Conservation (phyloP, 495 filamentous ascomycete species). For the Pseudomonodictys pantanalensis region DNA sequence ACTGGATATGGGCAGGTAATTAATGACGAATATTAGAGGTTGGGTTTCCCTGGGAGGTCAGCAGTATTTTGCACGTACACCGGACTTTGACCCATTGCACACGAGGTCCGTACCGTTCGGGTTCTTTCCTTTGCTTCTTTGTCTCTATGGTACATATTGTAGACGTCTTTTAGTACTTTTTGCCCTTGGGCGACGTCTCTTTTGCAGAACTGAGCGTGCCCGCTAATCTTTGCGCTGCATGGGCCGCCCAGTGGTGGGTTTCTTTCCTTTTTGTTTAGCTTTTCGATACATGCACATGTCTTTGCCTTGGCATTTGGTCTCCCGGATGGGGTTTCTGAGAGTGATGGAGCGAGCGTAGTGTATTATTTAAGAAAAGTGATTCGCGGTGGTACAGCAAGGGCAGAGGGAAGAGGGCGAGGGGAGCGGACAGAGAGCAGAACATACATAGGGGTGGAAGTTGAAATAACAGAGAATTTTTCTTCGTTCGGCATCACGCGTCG, state of each 20-base stretch:
- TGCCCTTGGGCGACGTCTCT: conserved; percentile 29
- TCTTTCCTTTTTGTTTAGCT: conserved; percentile 17
- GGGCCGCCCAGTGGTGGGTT: conserved; percentile 27
- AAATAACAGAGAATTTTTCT: conserved; percentile 21
- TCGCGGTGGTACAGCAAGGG: background rate
- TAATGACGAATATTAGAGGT: conserved; percentile 35
- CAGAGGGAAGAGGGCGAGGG: background rate
- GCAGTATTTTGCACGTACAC: conserved; percentile 34
- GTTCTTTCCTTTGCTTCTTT: conserved; percentile 27
- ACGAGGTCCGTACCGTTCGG: background rate
- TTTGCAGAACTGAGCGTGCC: conserved; percentile 30
- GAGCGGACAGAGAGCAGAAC: conserved; percentile 17
- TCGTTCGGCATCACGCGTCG: too few species aligned
- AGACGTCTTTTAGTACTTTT: conserved; percentile 30
- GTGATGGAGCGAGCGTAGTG: conserved; percentile 22
- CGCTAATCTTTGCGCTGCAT: conserved; percentile 32
- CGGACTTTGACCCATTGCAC: background rate
- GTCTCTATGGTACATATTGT: conserved; percentile 32
- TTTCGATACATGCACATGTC: conserved; percentile 34
- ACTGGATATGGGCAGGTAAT: conserved; percentile 30
- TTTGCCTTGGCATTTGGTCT: conserved; percentile 28
- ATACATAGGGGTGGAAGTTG: conserved; percentile 30
- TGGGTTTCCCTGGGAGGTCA: conserved; percentile 20
- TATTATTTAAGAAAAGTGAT: conserved; percentile 27
- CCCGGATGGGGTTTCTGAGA: conserved; percentile 15